Evolutionary conservation across 805 yeast species (phyloP), one percentile per base, ranked within the genome.

Genomic region (Isabelozyma heimii): DNA sequence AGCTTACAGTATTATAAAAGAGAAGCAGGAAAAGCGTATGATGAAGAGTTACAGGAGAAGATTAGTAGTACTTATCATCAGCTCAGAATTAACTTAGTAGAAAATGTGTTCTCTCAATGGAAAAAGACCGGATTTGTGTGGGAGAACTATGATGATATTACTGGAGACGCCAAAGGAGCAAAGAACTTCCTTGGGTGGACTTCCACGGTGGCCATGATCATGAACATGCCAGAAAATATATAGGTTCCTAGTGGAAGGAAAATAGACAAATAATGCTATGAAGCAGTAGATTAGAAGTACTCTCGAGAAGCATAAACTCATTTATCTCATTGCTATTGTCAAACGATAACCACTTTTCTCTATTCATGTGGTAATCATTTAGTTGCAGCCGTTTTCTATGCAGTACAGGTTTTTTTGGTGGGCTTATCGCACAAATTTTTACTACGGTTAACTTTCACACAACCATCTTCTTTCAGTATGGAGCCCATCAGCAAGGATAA

Each of bases 181-280:
- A 85, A 87, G 65, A 92, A 89, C 62, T 94, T 94, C 69, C 75
- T 89, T 40, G 99, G 99, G 1, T 94, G 99, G 99, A 85, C 97
- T 0, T 83, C 96, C 1, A 69, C 90, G 50, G 87, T 88, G 10
- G 81, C 88, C 5, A 74, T 82, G 52, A 88, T 94, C 61, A 87
- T 94, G 92, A 78, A 79, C 47, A 85, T 88, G 94, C 92, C 94
- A 1, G 84, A 80, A 49, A 53, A 45, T n/a, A 52, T 65, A 16
- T 60, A 53, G 33, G 10, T 12, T 20, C 24, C 24, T 20, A 20
- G 24, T 20, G 6, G 24, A 20, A 20, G 24, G 24, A 20, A 20
- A 20, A 20, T 20, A 20, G 24, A 20, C 24, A 20, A 20, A 20
- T n/a, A n/a, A n/a, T n/a, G n/a, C n/a, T n/a, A n/a, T n/a, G n/a